Base-by-base conservation (phyloP, 148 eudicot species). In the Rhododendron simsii region DNA sequence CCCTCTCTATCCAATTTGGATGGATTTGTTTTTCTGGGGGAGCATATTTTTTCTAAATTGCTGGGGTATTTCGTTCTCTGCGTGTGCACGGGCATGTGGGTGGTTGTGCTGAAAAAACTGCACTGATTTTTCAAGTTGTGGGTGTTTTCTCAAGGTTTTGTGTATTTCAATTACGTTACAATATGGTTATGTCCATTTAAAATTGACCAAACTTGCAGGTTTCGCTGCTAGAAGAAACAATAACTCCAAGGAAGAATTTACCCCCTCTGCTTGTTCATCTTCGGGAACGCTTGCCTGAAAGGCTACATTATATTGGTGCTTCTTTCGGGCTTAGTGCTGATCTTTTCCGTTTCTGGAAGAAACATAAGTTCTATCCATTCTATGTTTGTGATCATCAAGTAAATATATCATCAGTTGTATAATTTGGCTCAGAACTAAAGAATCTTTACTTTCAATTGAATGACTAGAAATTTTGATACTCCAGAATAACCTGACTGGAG, bases 401-500 rank as follows among this genome's bases (percentile, higher is more conserved):
- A 20, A 79, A 28, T 69, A 65, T 77, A 77, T 77, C n/a, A n/a
- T 16, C 14, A 39, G 80, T 39, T 41, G 14, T 33, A 78, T 75
- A 73, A 37, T 65, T 80, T 63, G 9, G 39, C 51, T 71, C 9
- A n/a, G 21, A 18, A 37, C 3, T 14, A n/a, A n/a, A n/a, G n/a
- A n/a, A n/a, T n/a, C n/a, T 33, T 85, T 78, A 61, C 28, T 20
- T 75, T 76, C 26, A 5, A 18, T 37, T 65, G 71, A 44, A 6
- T 30, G 48, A 28, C 16, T 33, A n/a, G n/a, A n/a, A n/a, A 65
- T 65, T 80, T 48, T 80, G 28, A 21, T 85, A 55, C 47, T 37
- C 39, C 86, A 85, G 87, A 80, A 80, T 48, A 78, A 30, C 47
- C 35, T 81, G 81, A 85, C 87, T 80, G 87, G 87, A 5, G 87